Evolutionary conservation across 805 yeast genomes (phyloP).

Genomic region (Yamadazyma nakazawae): DNA sequence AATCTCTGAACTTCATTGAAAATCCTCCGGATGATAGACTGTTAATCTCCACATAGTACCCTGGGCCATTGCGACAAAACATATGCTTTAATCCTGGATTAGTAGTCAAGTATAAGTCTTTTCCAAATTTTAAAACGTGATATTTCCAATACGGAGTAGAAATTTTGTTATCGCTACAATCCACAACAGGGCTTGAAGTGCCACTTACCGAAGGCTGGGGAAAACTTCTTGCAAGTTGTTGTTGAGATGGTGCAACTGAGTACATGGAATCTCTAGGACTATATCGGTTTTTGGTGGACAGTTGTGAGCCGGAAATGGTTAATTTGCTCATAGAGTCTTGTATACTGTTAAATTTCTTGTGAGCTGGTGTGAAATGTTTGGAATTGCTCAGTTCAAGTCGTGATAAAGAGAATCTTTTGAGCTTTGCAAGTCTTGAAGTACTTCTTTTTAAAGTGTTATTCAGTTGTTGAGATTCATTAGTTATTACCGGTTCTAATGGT

Average conservation of each 20-base stretch:
- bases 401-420: slow-evolving; percentile 13
- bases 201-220: not conserved
- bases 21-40: slow-evolving; percentile 19
- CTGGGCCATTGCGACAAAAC: slow-evolving; percentile 59
- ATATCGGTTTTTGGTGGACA: not conserved
- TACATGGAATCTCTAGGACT: not conserved
- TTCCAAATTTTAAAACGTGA: slow-evolving; percentile 54
- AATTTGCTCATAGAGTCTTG: slow-evolving; percentile 2
- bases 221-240: not conserved
- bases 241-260: not conserved
- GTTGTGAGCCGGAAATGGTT: not conserved
- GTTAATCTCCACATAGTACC: slow-evolving; percentile 49
- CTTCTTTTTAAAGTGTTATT: not conserved
- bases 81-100: slow-evolving; percentile 62
- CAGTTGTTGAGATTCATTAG: not conserved
- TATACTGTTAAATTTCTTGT: slow-evolving; percentile 10
- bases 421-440: slow-evolving; percentile 1
- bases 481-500: slow-evolving; percentile 4
- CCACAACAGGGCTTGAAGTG: not conserved
- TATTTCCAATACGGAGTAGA: slow-evolving; percentile 56
- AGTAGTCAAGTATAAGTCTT: slow-evolving; percentile 59
- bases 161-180: slow-evolving; percentile 4
- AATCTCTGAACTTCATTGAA: slow-evolving; percentile 24
- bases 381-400: slow-evolving; percentile 3
- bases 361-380: slow-evolving; percentile 7